Conservation (phyloP, 106 monocot genomes). For the Acanthochlamys bracteata region DNA sequence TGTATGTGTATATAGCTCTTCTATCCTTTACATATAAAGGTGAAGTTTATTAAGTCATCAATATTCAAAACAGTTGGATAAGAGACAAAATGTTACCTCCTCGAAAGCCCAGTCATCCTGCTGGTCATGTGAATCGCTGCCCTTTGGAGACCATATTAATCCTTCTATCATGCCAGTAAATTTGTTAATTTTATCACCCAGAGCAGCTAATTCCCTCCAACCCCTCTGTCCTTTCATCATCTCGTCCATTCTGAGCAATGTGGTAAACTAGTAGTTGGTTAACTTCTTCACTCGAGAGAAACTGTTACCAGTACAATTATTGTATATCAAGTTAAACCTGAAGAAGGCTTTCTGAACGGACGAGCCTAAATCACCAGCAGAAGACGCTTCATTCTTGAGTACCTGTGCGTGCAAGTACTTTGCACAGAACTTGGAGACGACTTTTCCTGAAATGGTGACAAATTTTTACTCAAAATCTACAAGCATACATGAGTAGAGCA, state of each 20-base stretch:
- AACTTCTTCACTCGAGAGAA: too few species aligned
- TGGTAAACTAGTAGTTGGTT: not conserved
- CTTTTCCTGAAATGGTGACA: constrained; percentile 55
- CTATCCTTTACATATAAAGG: too few species aligned
- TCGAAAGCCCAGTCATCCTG: constrained; percentile 78
- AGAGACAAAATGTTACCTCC: constrained; percentile 40
- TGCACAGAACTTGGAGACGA: constrained; percentile 92
- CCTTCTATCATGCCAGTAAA: constrained; percentile 93
- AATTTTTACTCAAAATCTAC: not conserved
- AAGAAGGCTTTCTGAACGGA: constrained; percentile 80
- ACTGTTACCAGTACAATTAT: not conserved
- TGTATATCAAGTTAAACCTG: constrained; percentile 31
- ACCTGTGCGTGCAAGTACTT: constrained; percentile 75
- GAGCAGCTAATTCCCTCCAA: constrained; percentile 80
- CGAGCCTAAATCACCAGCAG: constrained; percentile 59
- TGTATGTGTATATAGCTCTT: too few species aligned
- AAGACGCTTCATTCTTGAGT: constrained; percentile 53
- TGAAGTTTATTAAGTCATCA: too few species aligned
- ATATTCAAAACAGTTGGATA: not conserved
- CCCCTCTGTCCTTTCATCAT: constrained; percentile 96
- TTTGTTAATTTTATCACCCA: constrained; percentile 85
- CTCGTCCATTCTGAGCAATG: constrained; percentile 75
- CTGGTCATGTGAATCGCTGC: constrained; percentile 40
- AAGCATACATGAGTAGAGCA: not conserved
- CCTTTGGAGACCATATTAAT: constrained; percentile 82